Conservation (phyloP, 2,329 filamentous ascomycete genomes). For the Fusarium sambucinum region DNA sequence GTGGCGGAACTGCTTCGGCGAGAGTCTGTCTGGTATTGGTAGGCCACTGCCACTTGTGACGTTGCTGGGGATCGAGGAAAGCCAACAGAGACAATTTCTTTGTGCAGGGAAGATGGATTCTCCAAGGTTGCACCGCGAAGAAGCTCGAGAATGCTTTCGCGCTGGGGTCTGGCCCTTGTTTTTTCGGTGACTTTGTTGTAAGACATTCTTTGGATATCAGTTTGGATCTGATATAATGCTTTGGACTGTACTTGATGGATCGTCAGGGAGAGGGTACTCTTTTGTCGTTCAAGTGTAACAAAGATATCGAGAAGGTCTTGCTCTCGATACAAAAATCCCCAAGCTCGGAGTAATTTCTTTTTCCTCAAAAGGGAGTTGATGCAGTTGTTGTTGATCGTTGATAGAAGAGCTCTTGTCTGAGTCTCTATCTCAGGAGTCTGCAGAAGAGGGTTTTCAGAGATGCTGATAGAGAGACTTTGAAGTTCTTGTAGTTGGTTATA, state of each 20-base stretch:
- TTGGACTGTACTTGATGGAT: conserved; percentile 53
- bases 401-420: conserved; percentile 30
- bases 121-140: not conserved
- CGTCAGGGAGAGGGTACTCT: conserved; percentile 19
- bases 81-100: not conserved
- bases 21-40: not conserved
- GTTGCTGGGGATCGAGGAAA: not conserved
- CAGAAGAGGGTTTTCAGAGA: conserved; percentile 40
- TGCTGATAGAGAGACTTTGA: conserved; percentile 29
- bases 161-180: accelerated
- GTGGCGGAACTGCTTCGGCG: too few species aligned
- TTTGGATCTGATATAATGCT: conserved; percentile 51
- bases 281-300: conserved; percentile 31
- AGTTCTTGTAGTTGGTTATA: conserved; percentile 42
- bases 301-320: conserved; percentile 38
- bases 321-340: not conserved
- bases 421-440: conserved; percentile 38
- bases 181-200: not conserved
- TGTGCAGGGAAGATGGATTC: not conserved
- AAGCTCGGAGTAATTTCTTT: not conserved
- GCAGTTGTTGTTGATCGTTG: conserved; percentile 23
- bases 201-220: conserved; percentile 8
- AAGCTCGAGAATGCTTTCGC: too few species aligned
- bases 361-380: not conserved
- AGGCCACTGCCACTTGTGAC: not conserved